Evolutionary conservation across 805 yeast species (phyloP), one percentile per base, ranked within the genome.

Genomic region (Debaryomyces prosopidis): DNA sequence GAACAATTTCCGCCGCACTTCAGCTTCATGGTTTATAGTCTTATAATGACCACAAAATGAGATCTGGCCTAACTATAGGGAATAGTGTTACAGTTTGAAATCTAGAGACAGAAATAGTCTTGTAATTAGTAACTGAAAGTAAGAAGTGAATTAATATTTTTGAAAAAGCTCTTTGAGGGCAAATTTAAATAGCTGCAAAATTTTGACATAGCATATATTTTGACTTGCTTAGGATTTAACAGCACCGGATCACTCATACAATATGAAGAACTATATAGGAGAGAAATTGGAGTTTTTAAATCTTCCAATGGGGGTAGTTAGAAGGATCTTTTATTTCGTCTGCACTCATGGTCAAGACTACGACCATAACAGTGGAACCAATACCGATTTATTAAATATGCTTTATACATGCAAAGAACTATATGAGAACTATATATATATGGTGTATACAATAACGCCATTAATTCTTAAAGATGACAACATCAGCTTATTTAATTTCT

Each of bases 361-460:
- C 16, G 37, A 38, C 33, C 17, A 23, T 32, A 12, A 11, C 8
- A 32, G 26, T 18, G 17, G 33, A 12, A 14, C 30, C 3, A 36
- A 42, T n/a, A 30, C 23, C 5, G 40, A 48, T 19, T 19, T 54
- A 7, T 27, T 43, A 18, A 39, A 47, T 23, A 31, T 52, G 26
- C 19, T 50, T 26, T 32, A 15, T 7, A 48, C 56, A 8, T 52
- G 56, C 40, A 43, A 36, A 28, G 32, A 36, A 15, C 33, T 54
- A 12, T 50, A 49, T 40, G 7, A 27, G 15, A 30, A 31, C 2
- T 48, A 40, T 39, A 32, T 36, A 14, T 41, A 45, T 33, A 45
- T 53, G 51, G 31, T 48, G 33, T 51, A 45, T 31, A 38, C 43
- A 10, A 36, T 53, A 26, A 43, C 36, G 15, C 55, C 57, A 7